Base-by-base conservation (phyloP, 805 yeast species). In the Candida parachauliodes region DNA sequence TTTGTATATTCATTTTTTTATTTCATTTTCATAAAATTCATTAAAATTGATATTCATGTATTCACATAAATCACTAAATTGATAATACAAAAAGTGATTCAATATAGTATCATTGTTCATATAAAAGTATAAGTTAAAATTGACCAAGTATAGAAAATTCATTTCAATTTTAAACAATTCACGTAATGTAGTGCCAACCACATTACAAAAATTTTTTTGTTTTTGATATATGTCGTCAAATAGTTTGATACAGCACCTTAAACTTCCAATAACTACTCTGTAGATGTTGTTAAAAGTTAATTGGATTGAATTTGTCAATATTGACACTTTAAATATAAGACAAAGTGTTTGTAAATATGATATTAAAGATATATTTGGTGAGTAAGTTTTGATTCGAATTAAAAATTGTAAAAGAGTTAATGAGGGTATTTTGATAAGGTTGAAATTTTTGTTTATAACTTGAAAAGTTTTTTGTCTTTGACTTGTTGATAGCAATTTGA, bases 221-320 rank as follows among this genome's bases (percentile, higher is more conserved):
- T 60, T 65, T 41, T 67, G 73, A 47, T 62, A 59, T 8, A 68
- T 49, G 39, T 68, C 73, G 43, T 68, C 73, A 32, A 66, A 45
- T 14, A 51, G 59, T 45, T 68, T 68, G 9, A 68, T 65, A 55
- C 61, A 64, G 43, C 72, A 66, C 37, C 73, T 53, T 8, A 68
- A 51, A 48, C 60, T 59, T 4, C 69, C 72, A 39, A 67, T 50
- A 10, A 67, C 51, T 32, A 65, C 52, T 29, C 73, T 48, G 41
- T 68, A 56, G n/a, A 60, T 68, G 41, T 68, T 68, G 27, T 51
- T 48, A 8, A 48, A 48, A 9, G 60, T 60, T 28, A 67, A 50
- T 4, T 52, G 55, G 19, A 63, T 51, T 10, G 62, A 50, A 34
- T 59, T 57, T 36, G 63, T 51, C 12, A 66, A 44, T 19, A 66